phyloP scores from a whole-genome alignment of 2,329 filamentous ascomycete genomes.

The Tolypocladium nubicola region DNA sequence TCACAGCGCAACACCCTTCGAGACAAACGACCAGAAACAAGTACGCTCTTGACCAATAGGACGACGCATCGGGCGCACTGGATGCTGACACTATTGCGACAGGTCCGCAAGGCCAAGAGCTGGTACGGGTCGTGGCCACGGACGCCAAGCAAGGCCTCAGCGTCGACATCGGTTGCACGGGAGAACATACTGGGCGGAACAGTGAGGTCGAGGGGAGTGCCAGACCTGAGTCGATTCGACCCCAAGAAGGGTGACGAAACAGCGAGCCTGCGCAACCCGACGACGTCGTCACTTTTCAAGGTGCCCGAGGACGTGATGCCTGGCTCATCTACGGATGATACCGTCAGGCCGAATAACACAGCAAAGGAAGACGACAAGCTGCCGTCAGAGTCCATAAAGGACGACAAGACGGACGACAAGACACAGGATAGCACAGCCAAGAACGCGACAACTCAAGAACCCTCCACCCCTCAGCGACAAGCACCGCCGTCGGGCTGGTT shows the following conservation, averaged over 20 bases:
- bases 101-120: conserved; percentile 43
- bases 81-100: conserved; percentile 1
- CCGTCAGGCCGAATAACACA: not conserved
- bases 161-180: conserved; percentile 49
- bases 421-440: not conserved
- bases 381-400: not conserved
- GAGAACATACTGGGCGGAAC: conserved; percentile 52
- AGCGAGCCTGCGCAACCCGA: conserved; percentile 17
- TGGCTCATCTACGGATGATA: not conserved
- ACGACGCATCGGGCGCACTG: not conserved
- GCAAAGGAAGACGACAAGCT: not conserved
- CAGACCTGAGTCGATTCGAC: conserved; percentile 43
- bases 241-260: conserved; percentile 25
- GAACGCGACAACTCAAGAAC: conserved; percentile 1
- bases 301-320: conserved; percentile 13
- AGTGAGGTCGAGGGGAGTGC: conserved; percentile 30
- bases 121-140: conserved; percentile 56
- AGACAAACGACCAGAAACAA: conserved; percentile 5
- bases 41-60: not conserved
- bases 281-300: conserved; percentile 11
- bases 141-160: conserved; percentile 44
- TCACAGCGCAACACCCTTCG: not conserved
- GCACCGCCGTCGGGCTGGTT: conserved; percentile 39
- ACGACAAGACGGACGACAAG: conserved; percentile 1
- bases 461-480: conserved; percentile 5